These are phyloP conservation scores for Kodamaea ohmeri DNA, from an alignment of 1,139 yeast species.

Conservation along the genomic window DNA sequence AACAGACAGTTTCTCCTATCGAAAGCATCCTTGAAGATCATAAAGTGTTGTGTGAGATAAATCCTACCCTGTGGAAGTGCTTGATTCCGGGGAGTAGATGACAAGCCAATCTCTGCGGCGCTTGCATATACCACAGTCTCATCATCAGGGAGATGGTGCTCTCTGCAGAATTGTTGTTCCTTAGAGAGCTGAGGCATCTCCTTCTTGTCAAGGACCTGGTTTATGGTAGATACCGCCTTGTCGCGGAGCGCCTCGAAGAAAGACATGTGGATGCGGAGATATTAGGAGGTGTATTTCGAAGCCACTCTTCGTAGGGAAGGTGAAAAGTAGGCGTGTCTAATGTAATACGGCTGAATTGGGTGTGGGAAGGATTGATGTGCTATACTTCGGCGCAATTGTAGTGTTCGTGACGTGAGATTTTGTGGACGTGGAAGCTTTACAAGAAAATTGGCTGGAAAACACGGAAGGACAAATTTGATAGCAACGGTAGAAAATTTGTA, in stretches of 20 bases:
- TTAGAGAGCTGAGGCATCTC: slow-evolving; percentile 42
- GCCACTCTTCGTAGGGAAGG: too few species aligned
- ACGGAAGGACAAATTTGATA: background rate
- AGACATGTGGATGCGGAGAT: slow-evolving; percentile 19
- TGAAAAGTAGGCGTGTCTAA: too few species aligned
- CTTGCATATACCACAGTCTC: slow-evolving; percentile 67
- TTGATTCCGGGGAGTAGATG: slow-evolving; percentile 32
- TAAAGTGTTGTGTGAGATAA: slow-evolving; percentile 67
- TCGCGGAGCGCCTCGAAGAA: slow-evolving; percentile 24
- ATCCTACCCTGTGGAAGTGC: slow-evolving; percentile 56
- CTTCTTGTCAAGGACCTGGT: slow-evolving; percentile 41
- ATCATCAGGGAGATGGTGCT: slow-evolving; percentile 66
- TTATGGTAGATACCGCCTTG: slow-evolving; percentile 33
- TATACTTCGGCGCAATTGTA: too few species aligned
- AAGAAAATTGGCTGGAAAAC: background rate
- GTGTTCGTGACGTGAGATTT: background rate
- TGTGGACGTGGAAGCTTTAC: too few species aligned
- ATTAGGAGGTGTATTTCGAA: background rate
- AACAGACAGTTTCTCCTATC: slow-evolving; percentile 70
- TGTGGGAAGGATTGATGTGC: too few species aligned
- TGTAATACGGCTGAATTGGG: too few species aligned
- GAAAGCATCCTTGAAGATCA: slow-evolving; percentile 69
- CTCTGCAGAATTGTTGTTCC: slow-evolving; percentile 68
- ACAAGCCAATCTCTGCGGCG: slow-evolving; percentile 63
- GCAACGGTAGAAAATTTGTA: too few species aligned